Conservation (phyloP, 345 rosid species). For the Anastatica hierochuntica region DNA sequence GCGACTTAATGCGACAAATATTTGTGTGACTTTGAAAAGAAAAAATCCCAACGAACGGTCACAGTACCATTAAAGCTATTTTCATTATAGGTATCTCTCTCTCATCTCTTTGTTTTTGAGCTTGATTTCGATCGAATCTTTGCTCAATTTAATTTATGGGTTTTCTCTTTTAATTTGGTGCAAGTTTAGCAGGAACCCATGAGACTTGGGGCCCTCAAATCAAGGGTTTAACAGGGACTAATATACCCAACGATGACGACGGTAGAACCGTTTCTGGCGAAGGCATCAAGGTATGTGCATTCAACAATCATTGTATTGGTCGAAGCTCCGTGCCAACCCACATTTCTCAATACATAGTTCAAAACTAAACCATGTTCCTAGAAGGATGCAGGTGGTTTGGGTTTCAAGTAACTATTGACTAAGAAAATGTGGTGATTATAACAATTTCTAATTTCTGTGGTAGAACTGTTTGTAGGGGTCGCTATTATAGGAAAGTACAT, state of each 20-base stretch:
- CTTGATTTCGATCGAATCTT: too few relatives aligned
- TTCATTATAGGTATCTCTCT: slow-evolving; percentile 56
- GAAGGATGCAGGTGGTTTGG: too few relatives aligned
- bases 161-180: not conserved
- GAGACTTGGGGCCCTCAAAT: slow-evolving; percentile 90
- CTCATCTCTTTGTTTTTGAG: too few relatives aligned
- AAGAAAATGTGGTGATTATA: too few relatives aligned
- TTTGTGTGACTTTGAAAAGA: too few relatives aligned
- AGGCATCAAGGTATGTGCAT: slow-evolving; percentile 74
- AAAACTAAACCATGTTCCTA: too few relatives aligned
- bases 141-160: not conserved
- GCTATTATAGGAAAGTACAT: too few relatives aligned
- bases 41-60: slow-evolving; percentile 82
- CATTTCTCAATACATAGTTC: slow-evolving; percentile 50
- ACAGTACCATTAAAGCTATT: slow-evolving; percentile 64
- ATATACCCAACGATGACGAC: slow-evolving; percentile 43
- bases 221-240: slow-evolving; percentile 52
- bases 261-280: slow-evolving; percentile 2
- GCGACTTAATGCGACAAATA: too few relatives aligned
- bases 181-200: slow-evolving; percentile 95
- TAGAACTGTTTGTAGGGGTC: too few relatives aligned
- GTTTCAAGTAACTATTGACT: too few relatives aligned
- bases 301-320: slow-evolving; percentile 96
- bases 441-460: too few relatives aligned
- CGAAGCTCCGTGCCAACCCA: slow-evolving; percentile 70